Evolutionary conservation across 352 stramenopile genomes (phyloP).

Genomic region (Pythium brachiatum): DNA sequence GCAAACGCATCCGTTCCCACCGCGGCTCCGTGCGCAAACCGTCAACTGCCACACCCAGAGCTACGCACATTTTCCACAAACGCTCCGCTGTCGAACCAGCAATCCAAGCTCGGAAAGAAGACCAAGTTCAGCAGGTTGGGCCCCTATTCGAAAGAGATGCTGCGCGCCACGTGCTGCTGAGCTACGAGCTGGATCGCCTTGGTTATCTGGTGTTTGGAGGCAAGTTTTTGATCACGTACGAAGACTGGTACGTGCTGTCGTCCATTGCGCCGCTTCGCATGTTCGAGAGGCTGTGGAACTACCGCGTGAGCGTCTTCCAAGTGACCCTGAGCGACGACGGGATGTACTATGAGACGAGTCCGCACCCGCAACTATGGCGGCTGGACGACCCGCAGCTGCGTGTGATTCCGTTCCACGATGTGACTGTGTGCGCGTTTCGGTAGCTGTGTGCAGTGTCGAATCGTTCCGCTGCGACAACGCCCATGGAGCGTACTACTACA

Average conservation of each 20-base stretch:
- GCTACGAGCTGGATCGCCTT: slow-evolving; percentile 16
- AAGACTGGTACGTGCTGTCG: slow-evolving; percentile 19
- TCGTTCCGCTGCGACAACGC: no score
- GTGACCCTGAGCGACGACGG: not conserved
- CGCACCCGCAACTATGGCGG: slow-evolving; percentile 1
- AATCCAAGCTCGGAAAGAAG: not conserved
- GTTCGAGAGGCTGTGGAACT: slow-evolving; percentile 18
- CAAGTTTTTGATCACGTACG: slow-evolving; percentile 13
- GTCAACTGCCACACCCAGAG: no score
- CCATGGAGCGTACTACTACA: no score
- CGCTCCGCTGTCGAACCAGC: not conserved
- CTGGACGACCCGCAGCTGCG: slow-evolving; percentile 12
- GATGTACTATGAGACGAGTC: not conserved
- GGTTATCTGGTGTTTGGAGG: slow-evolving; percentile 16
- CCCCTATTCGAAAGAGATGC: not conserved
- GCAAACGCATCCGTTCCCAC: not conserved
- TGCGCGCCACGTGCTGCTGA: slow-evolving; percentile 1
- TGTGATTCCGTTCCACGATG: slow-evolving; percentile 5
- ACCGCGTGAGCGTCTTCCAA: slow-evolving; percentile 16
- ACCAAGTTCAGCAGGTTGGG: not conserved
- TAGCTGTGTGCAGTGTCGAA: not conserved
- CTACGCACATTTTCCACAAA: not conserved
- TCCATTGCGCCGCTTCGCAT: slow-evolving; percentile 12
- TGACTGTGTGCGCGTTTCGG: slow-evolving; percentile 10
- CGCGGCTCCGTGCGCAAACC: no score